phyloP scores from a whole-genome alignment of 352 stramenopile species.

The Globisporangium megalacanthum region DNA sequence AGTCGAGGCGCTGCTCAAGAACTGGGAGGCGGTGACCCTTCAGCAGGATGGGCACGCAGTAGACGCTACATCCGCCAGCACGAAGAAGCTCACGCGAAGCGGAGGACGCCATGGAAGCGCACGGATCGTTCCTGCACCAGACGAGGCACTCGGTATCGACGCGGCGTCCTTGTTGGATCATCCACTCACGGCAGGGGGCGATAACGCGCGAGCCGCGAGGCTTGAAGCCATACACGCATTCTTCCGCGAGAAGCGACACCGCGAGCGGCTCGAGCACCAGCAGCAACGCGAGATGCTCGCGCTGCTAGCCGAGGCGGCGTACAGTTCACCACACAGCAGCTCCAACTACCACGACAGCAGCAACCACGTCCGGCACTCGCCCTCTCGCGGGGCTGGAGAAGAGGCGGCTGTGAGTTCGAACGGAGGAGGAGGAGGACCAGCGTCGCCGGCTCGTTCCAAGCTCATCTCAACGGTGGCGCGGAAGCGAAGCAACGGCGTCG shows the following conservation, averaged over 20 bases:
- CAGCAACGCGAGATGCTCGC: constrained; percentile 14
- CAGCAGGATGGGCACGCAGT: constrained; percentile 1
- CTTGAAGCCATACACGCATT: constrained; percentile 31
- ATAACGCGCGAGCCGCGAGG: constrained; percentile 10
- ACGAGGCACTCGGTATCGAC: neutral
- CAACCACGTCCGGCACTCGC: no score
- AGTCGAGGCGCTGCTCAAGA: constrained; percentile 35
- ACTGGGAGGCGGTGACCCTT: constrained; percentile 17
- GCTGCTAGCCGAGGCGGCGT: constrained; percentile 1
- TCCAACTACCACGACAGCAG: neutral
- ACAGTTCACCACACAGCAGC: neutral
- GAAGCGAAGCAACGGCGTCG: constrained; percentile 21
- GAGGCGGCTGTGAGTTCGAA: no score
- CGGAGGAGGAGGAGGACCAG: no score
- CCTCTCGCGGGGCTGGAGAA: no score
- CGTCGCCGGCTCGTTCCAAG: neutral
- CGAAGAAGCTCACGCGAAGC: neutral
- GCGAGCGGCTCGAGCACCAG: constrained; percentile 36
- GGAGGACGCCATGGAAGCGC: constrained; percentile 1
- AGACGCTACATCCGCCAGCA: neutral
- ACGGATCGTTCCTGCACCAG: neutral
- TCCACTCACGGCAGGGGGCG: neutral
- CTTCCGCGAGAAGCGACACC: constrained; percentile 37
- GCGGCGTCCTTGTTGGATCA: neutral
- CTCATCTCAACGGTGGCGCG: neutral